Conservation (phyloP, 768 basidiomycete species). For the Crucibulum laeve region DNA sequence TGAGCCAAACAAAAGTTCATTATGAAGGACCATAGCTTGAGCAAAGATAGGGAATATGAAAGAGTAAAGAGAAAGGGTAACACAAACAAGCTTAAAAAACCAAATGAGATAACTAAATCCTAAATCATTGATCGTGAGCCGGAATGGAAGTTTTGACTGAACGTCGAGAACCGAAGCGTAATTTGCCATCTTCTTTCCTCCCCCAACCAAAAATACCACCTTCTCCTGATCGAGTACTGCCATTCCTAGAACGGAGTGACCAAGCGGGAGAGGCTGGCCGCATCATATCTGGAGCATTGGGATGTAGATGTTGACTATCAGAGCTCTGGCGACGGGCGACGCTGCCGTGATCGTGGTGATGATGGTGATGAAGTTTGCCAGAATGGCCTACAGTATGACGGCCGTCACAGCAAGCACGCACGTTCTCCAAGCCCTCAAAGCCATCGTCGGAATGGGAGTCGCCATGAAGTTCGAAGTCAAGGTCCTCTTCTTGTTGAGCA, state of each 20-base stretch:
- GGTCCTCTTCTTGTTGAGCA: constrained; percentile 51
- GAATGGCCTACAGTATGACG: constrained; percentile 77
- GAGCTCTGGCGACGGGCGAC: constrained; percentile 34
- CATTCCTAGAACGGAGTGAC: constrained; percentile 80
- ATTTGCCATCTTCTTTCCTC: constrained; percentile 56
- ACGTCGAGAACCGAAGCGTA: constrained; percentile 73
- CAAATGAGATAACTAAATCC: constrained; percentile 7
- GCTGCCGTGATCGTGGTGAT: constrained; percentile 46
- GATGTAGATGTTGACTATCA: constrained; percentile 46
- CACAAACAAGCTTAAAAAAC: constrained; percentile 6
- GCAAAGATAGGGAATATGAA: constrained; percentile 13
- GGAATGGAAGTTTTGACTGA: constrained; percentile 40
- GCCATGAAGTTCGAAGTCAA: constrained; percentile 83
- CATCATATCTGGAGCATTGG: constrained; percentile 36
- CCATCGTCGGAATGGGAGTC: constrained; percentile 69
- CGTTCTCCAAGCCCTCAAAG: constrained; percentile 93
- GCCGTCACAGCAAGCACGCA: constrained; percentile 87
- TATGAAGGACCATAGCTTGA: constrained; percentile 21
- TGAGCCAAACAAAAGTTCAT: constrained; percentile 14
- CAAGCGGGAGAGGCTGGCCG: constrained; percentile 79
- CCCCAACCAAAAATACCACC: constrained; percentile 69
- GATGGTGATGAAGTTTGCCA: constrained; percentile 52
- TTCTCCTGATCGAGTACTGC: constrained; percentile 72
- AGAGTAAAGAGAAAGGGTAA: constrained; percentile 14
- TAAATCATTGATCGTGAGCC: constrained; percentile 18